Evolutionary conservation across 2,329 filamentous ascomycete genomes (phyloP).

Genomic region (Aphanoascus verrucosus): DNA sequence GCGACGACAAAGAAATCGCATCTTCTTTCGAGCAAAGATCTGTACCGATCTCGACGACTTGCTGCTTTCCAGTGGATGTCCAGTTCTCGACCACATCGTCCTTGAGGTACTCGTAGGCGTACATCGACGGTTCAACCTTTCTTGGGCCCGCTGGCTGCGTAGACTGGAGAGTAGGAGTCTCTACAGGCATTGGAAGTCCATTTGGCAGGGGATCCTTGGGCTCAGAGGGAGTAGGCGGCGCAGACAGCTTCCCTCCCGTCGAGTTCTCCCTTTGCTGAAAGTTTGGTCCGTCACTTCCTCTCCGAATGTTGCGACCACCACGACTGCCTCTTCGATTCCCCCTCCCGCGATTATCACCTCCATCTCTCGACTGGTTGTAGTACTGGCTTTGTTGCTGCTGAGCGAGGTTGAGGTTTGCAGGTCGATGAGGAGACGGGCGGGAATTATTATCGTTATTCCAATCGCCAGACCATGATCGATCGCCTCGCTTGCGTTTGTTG

Average conservation of each 20-base stretch:
- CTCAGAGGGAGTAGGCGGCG: conserved; percentile 23
- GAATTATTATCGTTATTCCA: conserved; percentile 28
- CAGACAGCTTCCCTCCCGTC: conserved; percentile 20
- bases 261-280: conserved; percentile 24
- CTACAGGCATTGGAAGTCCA: conserved; percentile 19
- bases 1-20: conserved; percentile 53
- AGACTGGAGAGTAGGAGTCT: conserved; percentile 18
- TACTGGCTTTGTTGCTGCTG: conserved; percentile 39
- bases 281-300: conserved; percentile 30
- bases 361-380: conserved; percentile 26
- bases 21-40: conserved; percentile 59
- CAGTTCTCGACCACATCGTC: conserved; percentile 59
- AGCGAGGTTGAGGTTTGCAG: conserved; percentile 41
- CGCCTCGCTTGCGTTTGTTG: conserved; percentile 47
- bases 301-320: conserved; percentile 30
- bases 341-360: conserved; percentile 30
- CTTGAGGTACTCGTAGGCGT: conserved; percentile 66
- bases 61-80: conserved; percentile 55
- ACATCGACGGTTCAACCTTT: conserved; percentile 34
- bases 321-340: conserved; percentile 30
- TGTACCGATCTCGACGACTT: conserved; percentile 54
- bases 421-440: conserved; percentile 40
- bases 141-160: neutral
- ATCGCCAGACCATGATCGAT: conserved; percentile 37
- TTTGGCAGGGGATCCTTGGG: conserved; percentile 25